Percentiles rank a stretch among this genome's conserved stretches.
phyloP scores from a whole-genome alignment of 495 filamentous ascomycete species.

The Copromyces sp. region DNA sequence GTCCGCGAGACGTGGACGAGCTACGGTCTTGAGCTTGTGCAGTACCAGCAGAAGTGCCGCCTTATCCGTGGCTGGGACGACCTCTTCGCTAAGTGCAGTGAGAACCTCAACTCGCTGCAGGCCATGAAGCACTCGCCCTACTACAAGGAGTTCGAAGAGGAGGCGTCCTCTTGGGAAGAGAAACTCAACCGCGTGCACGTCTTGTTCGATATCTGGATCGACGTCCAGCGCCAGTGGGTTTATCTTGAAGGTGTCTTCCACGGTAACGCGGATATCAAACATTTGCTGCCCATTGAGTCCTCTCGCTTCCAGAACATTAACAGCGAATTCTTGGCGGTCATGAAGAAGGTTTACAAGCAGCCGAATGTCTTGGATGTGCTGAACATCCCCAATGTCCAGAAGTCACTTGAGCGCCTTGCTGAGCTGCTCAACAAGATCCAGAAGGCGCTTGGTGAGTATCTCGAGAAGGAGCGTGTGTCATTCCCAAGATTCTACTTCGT shows the following conservation, averaged over 20 bases:
- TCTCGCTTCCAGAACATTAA: conserved; percentile 98
- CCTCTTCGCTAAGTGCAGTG: conserved; percentile 94
- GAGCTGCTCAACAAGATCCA: conserved; percentile 98
- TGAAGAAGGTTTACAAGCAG: conserved; percentile 96
- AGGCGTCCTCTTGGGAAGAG: conserved; percentile 93
- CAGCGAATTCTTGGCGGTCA: conserved; percentile 90
- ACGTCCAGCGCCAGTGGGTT: conserved; percentile 98
- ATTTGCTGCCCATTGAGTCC: conserved; percentile 90
- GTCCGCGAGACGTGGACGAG: conserved; percentile 95
- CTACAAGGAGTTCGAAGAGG: conserved; percentile 97
- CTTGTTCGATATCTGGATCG: conserved; percentile 98
- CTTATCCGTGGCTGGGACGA: conserved; percentile 98
- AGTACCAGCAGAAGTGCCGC: conserved; percentile 95
- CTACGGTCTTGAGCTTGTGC: conserved; percentile 86
- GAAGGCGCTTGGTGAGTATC: conserved; percentile 95
- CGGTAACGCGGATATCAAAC: conserved; percentile 97
- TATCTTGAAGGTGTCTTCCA: conserved; percentile 98
- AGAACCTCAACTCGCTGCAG: conserved; percentile 93
- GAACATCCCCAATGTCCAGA: conserved; percentile 88
- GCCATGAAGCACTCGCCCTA: conserved; percentile 99
- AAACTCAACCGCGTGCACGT: conserved; percentile 95
- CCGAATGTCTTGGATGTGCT: conserved; percentile 92
- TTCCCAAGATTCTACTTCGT: conserved; percentile 99
- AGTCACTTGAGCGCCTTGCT: conserved; percentile 85
- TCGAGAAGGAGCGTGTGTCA: conserved; percentile 91